Percentiles rank a stretch among this genome's conserved stretches.
Conservation (phyloP, 1,139 yeast genomes). For the Lodderomyces margitis region DNA sequence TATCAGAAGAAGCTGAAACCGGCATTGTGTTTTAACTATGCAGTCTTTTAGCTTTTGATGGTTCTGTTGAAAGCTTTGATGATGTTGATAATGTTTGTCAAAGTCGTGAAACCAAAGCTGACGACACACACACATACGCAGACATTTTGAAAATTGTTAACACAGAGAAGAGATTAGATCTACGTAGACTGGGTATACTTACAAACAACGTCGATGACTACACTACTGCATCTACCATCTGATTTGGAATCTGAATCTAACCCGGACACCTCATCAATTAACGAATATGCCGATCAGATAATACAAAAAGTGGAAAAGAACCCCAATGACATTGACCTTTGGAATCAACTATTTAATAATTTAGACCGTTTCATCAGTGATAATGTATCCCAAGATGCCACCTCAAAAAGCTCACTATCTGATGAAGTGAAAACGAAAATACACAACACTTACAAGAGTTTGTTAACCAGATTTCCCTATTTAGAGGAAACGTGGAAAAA, state of each 20-base stretch:
- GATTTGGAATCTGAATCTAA: constrained; percentile 6
- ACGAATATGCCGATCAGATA: background rate
- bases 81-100: background rate
- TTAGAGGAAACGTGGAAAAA: constrained; percentile 61
- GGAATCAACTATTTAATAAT: constrained; percentile 30
- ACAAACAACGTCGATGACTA: background rate
- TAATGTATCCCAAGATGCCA: constrained; percentile 14
- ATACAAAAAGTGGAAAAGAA: constrained; percentile 4
- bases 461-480: constrained; percentile 54
- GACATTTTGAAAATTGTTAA: too few relatives aligned
- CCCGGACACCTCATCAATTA: background rate
- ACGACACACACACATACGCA: background rate
- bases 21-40: background rate
- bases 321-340: constrained; percentile 27
- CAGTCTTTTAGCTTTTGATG: constrained; percentile 4
- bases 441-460: constrained; percentile 22
- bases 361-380: constrained; percentile 22
- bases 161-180: too few relatives aligned
- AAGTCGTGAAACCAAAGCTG: background rate
- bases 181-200: constrained; percentile 1
- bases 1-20: background rate
- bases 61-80: background rate
- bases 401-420: constrained; percentile 20
- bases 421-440: constrained; percentile 23
- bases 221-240: constrained; percentile 7